Percentiles rank a stretch among this genome's conserved stretches.
phyloP scores from a whole-genome alignment of 2,329 filamentous ascomycete species.

The Proliferodiscus dingleyae region DNA sequence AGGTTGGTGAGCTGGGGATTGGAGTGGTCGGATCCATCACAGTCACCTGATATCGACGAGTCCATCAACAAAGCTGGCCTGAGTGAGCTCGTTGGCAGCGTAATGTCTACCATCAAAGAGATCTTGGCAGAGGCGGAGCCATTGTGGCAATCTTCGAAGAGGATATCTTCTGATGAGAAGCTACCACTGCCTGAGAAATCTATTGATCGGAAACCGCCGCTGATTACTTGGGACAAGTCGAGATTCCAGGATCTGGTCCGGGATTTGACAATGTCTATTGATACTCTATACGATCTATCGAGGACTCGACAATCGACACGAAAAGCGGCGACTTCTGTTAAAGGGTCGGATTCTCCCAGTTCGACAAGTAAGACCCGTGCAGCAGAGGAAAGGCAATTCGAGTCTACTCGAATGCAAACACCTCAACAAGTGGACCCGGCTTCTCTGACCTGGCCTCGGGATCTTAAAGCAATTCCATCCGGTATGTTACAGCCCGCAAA shows the following conservation, averaged over 20 bases:
- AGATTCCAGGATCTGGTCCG: conserved; percentile 70
- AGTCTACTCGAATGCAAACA: conserved; percentile 56
- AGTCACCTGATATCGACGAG: conserved; percentile 66
- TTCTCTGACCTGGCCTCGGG: conserved; percentile 42
- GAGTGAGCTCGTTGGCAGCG: conserved; percentile 71
- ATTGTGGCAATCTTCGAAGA: conserved; percentile 60
- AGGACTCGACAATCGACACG: conserved; percentile 49
- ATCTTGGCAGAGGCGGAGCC: conserved; percentile 72
- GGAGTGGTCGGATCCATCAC: conserved; percentile 70
- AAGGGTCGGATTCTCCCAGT: conserved; percentile 16
- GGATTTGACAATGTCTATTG: conserved; percentile 72
- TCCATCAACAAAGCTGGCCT: conserved; percentile 68
- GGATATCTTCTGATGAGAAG: conserved; percentile 28
- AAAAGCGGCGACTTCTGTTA: conserved; percentile 13
- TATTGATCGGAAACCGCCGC: conserved; percentile 48
- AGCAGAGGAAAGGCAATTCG: conserved; percentile 40
- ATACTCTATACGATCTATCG: conserved; percentile 73
- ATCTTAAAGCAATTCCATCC: conserved; percentile 25
- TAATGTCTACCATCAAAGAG: conserved; percentile 76
- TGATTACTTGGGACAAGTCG: conserved; percentile 64
- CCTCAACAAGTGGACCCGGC: conserved; percentile 55
- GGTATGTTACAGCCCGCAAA: conserved; percentile 24
- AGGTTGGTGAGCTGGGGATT: conserved; percentile 74
- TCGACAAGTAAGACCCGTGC: conserved; percentile 23
- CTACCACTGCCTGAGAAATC: conserved; percentile 24